Evolutionary conservation across 1,139 yeast species (phyloP).

Genomic region (Nakaseomyces delphensis): DNA sequence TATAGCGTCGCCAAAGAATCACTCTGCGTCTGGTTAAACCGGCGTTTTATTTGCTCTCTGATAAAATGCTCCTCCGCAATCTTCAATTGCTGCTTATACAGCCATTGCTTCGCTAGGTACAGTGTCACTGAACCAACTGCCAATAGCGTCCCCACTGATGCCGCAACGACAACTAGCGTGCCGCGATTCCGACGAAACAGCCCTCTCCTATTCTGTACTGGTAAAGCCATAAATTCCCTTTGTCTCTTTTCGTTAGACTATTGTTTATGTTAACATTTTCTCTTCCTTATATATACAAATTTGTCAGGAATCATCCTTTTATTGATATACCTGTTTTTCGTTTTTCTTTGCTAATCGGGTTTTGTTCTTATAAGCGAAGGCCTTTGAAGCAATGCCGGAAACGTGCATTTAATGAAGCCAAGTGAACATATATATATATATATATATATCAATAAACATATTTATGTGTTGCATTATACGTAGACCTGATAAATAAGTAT

Average conservation of each 20-base stretch:
- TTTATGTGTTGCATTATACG: too few species aligned
- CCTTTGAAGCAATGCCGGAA: background rate
- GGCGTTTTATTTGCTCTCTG: conserved; percentile 62
- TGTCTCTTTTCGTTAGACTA: background rate
- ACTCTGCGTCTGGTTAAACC: conserved; percentile 86
- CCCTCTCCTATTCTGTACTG: background rate
- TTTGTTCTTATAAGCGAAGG: background rate
- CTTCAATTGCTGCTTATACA: conserved; percentile 34
- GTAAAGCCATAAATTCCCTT: background rate
- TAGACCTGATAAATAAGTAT: too few species aligned
- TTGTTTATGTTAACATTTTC: too few species aligned
- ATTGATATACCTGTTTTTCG: too few species aligned
- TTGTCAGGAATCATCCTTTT: too few species aligned
- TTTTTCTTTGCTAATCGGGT: background rate
- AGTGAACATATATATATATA: too few species aligned
- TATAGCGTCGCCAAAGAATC: conserved; percentile 81
- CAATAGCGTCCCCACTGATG: conserved; percentile 19
- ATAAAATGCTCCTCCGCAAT: conserved; percentile 68
- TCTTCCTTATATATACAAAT: too few species aligned
- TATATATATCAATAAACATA: too few species aligned
- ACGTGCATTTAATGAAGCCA: too few species aligned
- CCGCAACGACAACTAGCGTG: conserved; percentile 18
- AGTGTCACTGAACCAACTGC: conserved; percentile 26
- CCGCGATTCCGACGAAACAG: conserved; percentile 19
- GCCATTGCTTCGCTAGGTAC: conserved; percentile 26